These are phyloP conservation scores for Eremothecium sinecaudum DNA, from an alignment of 1,139 yeast species.

Conservation along the genomic window DNA sequence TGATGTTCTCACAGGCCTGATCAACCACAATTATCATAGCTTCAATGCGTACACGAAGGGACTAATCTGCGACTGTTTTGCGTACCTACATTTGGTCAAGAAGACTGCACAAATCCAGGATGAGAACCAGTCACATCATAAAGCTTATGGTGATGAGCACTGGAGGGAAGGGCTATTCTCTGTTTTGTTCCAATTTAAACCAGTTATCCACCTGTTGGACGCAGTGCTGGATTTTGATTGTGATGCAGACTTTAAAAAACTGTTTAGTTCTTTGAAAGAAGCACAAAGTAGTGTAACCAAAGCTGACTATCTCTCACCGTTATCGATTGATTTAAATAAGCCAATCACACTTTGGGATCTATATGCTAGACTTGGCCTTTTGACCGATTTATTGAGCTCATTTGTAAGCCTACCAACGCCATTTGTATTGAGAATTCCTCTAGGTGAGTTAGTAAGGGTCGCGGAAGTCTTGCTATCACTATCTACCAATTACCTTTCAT, in stretches of 20 bases:
- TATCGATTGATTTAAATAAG: conserved; percentile 49
- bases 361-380: conserved; percentile 40
- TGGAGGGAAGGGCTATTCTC: conserved; percentile 41
- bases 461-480: conserved; percentile 46
- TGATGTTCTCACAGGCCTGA: conserved; percentile 35
- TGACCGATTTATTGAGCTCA: conserved; percentile 39
- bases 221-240: conserved; percentile 49
- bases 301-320: conserved; percentile 35
- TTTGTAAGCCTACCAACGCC: conserved; percentile 41
- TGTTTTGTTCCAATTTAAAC: conserved; percentile 41
- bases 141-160: conserved; percentile 33
- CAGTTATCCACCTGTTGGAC: conserved; percentile 44
- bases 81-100: conserved; percentile 54
- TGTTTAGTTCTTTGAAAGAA: conserved; percentile 30
- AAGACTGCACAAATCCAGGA: conserved; percentile 37
- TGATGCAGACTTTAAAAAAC: conserved; percentile 36
- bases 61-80: conserved; percentile 43
- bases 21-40: conserved; percentile 32
- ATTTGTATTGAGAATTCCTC: conserved; percentile 42
- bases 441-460: conserved; percentile 44
- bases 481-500: conserved; percentile 44
- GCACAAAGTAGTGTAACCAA: conserved; percentile 19
- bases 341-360: conserved; percentile 44
- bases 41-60: conserved; percentile 36
- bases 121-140: conserved; percentile 30